phyloP scores from a whole-genome alignment of 2,329 filamentous ascomycete genomes.

The Diplodia mutila region DNA sequence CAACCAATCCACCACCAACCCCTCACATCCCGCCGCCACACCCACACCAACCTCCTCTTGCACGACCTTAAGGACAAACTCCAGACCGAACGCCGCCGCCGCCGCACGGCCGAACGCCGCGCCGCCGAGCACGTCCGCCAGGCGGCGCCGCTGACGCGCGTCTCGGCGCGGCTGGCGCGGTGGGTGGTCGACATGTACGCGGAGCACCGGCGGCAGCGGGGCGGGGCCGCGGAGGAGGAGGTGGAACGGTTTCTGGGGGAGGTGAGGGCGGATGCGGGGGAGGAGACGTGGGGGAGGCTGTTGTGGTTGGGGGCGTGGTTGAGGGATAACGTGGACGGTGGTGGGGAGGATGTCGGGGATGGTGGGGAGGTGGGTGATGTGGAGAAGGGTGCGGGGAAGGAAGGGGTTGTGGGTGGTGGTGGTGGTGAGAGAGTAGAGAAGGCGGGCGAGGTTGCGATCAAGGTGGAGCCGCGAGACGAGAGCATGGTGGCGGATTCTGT shows the following conservation, averaged over 20 bases:
- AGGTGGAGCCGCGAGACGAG: no score
- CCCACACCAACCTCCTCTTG: not conserved
- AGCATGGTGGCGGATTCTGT: not conserved
- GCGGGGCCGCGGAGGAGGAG: not conserved
- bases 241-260: not conserved
- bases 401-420: no score
- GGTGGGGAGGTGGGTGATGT: no score
- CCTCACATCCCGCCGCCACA: no score
- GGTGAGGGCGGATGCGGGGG: not conserved
- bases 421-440: not conserved
- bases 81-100: not conserved
- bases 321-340: not conserved
- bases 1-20: not conserved
- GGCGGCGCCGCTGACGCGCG: not conserved
- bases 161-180: not conserved
- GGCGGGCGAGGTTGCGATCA: not conserved
- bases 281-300: not conserved
- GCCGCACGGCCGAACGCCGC: not conserved
- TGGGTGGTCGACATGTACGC: not conserved
- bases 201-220: not conserved
- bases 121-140: not conserved
- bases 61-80: no score
- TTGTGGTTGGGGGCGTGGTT: not conserved
- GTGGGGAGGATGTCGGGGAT: no score
- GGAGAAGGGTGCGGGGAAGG: no score